Evolutionary conservation across 1,284 basidiomycete genomes (phyloP), one percentile per base, ranked within the genome.

Genomic region (Ceratobasidium sp.): DNA sequence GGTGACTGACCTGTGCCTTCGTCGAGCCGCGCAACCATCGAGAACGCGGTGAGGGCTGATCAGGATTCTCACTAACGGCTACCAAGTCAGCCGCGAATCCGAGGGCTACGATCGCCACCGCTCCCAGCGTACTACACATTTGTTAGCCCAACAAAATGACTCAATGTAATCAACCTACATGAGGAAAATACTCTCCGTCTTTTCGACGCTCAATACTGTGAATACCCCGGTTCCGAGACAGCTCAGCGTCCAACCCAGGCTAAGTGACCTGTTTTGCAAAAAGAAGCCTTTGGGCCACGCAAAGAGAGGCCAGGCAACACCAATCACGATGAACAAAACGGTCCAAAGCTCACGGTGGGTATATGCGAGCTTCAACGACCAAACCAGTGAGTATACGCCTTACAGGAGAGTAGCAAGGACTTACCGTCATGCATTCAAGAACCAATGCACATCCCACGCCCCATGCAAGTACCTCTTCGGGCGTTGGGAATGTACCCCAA

Each of bases 341-440:
- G 89, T 88, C 91, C 93, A 95, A 8, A 92, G 82, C 0, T 80
- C 81, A 7, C 93, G 82, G 73, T 88, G 82, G 0, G 86, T 88
- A 75, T 92, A 92, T 5, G 84, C 90, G 47, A 80, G 77, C 90
- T 92, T 62, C 25, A 22, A 64, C 57, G 27, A 25, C 32, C 17
- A 47, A 57, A 35, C 35, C 7, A 60, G 31, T 8, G 64, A 25
- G 49, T 47, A 47, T 47, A 20, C 4, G 34, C 35, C 22, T 2
- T 15, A n/a, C 10, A 22, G 52, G 62, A 45, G n/a, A n/a, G n/a
- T n/a, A 20, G 34, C 43, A 29, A 50, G 72, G 71, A 79, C 92
- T 73, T 75, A 91, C 86, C 73, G 91, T 92, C 86, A 93, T 92
- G 50, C 83, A 80, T 73, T 91, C 84, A 53, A 93, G 79, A 2